Base-by-base conservation (phyloP, 1,284 basidiomycete genomes). In the Amylostereum areolatum region DNA sequence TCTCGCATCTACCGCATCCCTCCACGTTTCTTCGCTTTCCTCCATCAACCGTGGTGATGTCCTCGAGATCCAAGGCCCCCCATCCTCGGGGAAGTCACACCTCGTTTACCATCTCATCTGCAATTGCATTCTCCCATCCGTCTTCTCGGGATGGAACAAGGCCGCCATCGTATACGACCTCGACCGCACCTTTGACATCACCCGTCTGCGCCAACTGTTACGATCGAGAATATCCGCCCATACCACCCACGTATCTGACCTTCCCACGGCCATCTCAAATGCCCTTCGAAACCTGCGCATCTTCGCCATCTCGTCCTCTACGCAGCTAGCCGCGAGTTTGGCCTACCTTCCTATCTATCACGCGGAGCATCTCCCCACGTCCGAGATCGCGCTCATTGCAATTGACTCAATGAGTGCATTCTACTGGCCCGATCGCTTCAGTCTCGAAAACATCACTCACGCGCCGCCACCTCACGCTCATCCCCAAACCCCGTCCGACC, bases 371-470 rank as follows among this genome's bases (percentile, higher is more conserved):
- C 71, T 83, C 52, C 67, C 75, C 30, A 61, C 74, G 44, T 63
- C 68, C 41, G 79, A 80, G 53, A 73, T 89, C 18, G 81, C 78
- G 10, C 59, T 89, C 46, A 62, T 89, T 28, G 80, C 78, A 11
- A 68, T 92, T 37, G 89, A 92, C 65, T 86, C 86, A 5, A 67
- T 90, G 50, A 85, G 83, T 61, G 63, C 85, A 0, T 89, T 86
- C 61, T 80, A 86, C 65, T 91, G 89, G 88, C 57, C 72, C 7
- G 88, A 92, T 62, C 80, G 85, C 35, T 83, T 81, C 61, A 68
- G 71, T 36, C 62, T 68, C 32, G 88, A 90, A 61, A 79, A 81
- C 54, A 56, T 71, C 47, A 40, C 49, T 35, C 46, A 48, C 25
- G 31, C 24, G 43, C 46, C 12, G 42, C 31, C 28, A 46, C n/a